Base-by-base conservation (phyloP, 805 yeast genomes). In the Candida sanyiensis region DNA sequence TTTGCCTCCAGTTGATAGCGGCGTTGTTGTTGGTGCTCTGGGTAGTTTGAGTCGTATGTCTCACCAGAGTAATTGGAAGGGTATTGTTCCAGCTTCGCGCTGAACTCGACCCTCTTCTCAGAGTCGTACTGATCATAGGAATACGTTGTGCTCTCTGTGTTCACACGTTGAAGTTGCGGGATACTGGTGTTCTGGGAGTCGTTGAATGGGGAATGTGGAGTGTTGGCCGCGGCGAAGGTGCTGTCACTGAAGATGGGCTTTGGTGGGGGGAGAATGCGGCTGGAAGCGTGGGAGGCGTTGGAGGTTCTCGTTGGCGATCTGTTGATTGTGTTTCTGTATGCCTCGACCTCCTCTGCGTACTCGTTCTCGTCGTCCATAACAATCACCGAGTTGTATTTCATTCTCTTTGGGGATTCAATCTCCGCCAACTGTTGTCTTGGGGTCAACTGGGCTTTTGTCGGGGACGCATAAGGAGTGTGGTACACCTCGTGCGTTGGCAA, bases 341-440 rank as follows among this genome's bases (percentile, higher is more conserved):
- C 29, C 3, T 35, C 39, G 10, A 41, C 40, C 12, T 57, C 58
- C 25, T 35, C 19, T 13, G 61, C 65, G 28, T 59, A 61, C 33
- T 67, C 66, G 15, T 57, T 62, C 12, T 58, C 62, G 37, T 66
- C 65, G 39, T 67, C 67, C 21, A 67, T 63, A 34, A 79, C 68
- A 11, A 72, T 59, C 4, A 78, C 63, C 6, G 79, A 68, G 4
- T 67, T 66, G 28, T 70, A 72, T 28, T 63, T 66, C 29, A 69
- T 69, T 55, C 88, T 73, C 40, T 67, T 72, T 24, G 95, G 93
- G 0, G 94, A 80, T 57, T 84, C 89, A 48, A 75, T 61, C 38
- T 75, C 64, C 3, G 93, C 80, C 50, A 72, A 81, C 36, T 71
- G 73, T 29, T 85, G 79, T 59, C 94, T 69, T 8, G 83, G 75